Base-by-base conservation (phyloP, 768 basidiomycete species). In the Clathrus columnatus region DNA sequence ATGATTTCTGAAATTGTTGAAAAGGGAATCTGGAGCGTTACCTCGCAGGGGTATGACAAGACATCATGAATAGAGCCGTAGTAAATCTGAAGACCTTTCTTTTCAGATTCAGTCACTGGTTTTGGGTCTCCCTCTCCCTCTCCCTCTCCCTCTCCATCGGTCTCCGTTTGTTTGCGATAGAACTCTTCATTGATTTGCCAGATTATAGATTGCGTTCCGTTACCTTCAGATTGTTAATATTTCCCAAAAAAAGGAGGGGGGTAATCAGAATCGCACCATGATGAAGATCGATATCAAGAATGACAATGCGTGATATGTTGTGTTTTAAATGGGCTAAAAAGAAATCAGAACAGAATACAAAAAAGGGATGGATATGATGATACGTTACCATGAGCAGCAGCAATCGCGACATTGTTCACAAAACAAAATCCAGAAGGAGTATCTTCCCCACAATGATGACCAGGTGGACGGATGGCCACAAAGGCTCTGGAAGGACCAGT, bases 11-110 rank as follows among this genome's bases (percentile, higher is more conserved):
- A 23, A 5, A 36, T 52, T 32, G 29, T 20, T 45, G 1, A 14
- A 45, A 41, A 27, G 44, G 11, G 18, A 1, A 45, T 10, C 18
- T 7, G 24, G 44, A 18, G 16, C 1, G 57, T 27, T 60, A 88
- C 90, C 74, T 96, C 92, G 71, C 92, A 96, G 0, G 92, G 92
- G 64, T 83, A 96, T 11, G 92, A 88, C 14, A 93, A 74, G 44
- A 97, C 80, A 61, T 98, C 95, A 64, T 99, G 95, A n/a, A 94
- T 73, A 8, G 90, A 93, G 0, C 90, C 91, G 57, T 97, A 99
- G 67, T 83, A 96, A 29, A 93, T 69, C 59, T 80, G 77, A 0
- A 84, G 57, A 2, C 61, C 64, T 2, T 28, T 55, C 29, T 27
- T 75, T 1, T 81, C 79, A 1, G 68, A 67, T 48, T 74, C 75